A percentile compares a stretch with the other conserved stretches of the same genome.
These are phyloP conservation scores for Aureobasidium vineae DNA, from an alignment of 2,329 filamentous ascomycete species.

Conservation along the genomic window DNA sequence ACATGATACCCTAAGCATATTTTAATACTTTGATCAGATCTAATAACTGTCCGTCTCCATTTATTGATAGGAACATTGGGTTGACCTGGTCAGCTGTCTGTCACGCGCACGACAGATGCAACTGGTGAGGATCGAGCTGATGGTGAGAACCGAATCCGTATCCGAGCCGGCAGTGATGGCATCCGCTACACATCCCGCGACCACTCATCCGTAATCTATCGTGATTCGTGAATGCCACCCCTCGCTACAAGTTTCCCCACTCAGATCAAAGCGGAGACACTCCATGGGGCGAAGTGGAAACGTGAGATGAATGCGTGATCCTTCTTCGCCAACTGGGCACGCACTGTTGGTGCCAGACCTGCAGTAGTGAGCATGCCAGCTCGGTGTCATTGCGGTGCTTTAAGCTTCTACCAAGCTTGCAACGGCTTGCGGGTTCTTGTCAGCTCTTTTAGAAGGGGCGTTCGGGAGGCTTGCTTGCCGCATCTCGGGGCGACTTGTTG, in stretches of 20 bases:
- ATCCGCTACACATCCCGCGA: not conserved
- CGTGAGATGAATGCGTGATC: constrained; percentile 1
- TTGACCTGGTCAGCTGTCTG: not conserved
- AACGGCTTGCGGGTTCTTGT: constrained; percentile 3
- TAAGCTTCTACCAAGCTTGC: constrained; percentile 20
- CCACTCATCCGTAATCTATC: not conserved
- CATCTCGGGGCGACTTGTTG: not conserved
- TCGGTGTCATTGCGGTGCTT: constrained; percentile 19
- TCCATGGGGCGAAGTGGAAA: not conserved
- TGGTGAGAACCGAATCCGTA: not conserved
- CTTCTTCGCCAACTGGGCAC: not conserved
- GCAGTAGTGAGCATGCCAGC: not conserved
- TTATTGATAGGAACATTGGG: not conserved
- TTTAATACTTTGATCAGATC: not conserved
- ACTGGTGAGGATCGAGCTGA: not conserved
- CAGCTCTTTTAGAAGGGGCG: not conserved
- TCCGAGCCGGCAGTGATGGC: not conserved
- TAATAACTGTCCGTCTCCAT: not conserved
- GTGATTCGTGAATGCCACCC: not conserved
- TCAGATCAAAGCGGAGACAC: not conserved
- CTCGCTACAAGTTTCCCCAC: not conserved
- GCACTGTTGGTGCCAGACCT: not conserved
- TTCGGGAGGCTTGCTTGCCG: constrained; percentile 21
- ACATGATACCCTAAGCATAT: constrained; percentile 19
- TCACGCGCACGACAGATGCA: not conserved